Percentiles rank a stretch among this genome's conserved stretches.
phyloP scores from a whole-genome alignment of 2,329 filamentous ascomycete genomes.

The Penicillium sp. region DNA sequence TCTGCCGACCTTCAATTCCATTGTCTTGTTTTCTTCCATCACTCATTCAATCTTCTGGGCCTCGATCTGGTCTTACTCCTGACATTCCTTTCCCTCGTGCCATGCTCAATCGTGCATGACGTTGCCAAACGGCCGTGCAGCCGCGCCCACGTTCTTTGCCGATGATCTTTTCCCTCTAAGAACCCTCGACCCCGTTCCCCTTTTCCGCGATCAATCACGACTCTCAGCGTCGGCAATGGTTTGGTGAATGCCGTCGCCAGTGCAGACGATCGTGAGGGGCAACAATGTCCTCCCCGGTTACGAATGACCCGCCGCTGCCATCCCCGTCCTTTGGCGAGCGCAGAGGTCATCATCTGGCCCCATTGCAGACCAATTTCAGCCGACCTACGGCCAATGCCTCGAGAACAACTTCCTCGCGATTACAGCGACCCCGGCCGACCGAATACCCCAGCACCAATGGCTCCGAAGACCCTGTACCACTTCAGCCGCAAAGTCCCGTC shows the following conservation, averaged over 20 bases:
- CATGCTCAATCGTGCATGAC: conserved; percentile 19
- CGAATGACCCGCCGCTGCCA: conserved; percentile 16
- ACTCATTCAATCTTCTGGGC: background rate
- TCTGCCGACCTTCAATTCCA: background rate
- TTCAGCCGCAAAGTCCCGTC: conserved; percentile 30
- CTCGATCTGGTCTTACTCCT: background rate
- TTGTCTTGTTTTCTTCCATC: background rate
- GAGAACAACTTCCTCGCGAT: conserved; percentile 24
- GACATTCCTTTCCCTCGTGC: background rate
- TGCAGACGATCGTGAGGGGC: conserved; percentile 20
- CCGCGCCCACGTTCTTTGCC: conserved; percentile 21
- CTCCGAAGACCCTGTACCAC: conserved; percentile 36
- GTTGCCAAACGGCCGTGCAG: conserved; percentile 23
- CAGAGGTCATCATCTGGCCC: conserved; percentile 41
- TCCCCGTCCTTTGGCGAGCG: conserved; percentile 41
- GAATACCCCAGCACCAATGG: conserved; percentile 36
- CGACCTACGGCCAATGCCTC: conserved; percentile 27
- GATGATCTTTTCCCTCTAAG: conserved; percentile 28
- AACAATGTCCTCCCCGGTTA: conserved; percentile 14
- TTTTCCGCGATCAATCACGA: conserved; percentile 17
- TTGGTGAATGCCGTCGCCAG: conserved; percentile 3
- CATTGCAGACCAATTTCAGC: conserved; percentile 45
- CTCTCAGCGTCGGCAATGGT: conserved; percentile 6
- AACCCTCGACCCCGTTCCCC: conserved; percentile 25
- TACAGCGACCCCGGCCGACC: conserved; percentile 39